These are phyloP conservation scores for Teunomyces pallodes DNA, from an alignment of 805 yeast genomes.

Conservation along the genomic window DNA sequence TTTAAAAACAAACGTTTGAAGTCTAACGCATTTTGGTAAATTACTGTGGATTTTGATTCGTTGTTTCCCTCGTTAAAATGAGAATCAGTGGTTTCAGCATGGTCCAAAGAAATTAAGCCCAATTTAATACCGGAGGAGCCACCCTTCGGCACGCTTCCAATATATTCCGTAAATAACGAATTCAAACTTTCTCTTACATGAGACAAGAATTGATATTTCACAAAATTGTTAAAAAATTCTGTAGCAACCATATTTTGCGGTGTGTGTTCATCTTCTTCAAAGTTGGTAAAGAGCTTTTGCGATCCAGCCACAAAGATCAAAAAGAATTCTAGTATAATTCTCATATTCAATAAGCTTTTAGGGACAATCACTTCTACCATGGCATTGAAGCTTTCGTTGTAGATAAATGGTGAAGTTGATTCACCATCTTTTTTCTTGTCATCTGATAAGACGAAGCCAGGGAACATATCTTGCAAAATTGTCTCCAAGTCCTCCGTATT, in stretches of 20 bases:
- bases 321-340: conserved; percentile 71
- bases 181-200: conserved; percentile 57
- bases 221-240: conserved; percentile 58
- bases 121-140: conserved; percentile 14
- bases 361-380: conserved; percentile 65
- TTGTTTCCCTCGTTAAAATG: neutral
- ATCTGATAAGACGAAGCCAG: conserved; percentile 51
- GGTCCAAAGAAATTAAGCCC: conserved; percentile 38
- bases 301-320: conserved; percentile 66
- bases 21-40: conserved; percentile 43
- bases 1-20: conserved; percentile 47
- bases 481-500: conserved; percentile 28
- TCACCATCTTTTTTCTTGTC: conserved; percentile 10
- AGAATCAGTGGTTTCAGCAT: conserved; percentile 16
- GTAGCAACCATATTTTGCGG: conserved; percentile 18
- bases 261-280: conserved; percentile 9
- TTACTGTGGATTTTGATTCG: conserved; percentile 12
- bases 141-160: conserved; percentile 17
- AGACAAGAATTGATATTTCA: conserved; percentile 63
- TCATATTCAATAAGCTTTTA: conserved; percentile 75
- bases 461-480: conserved; percentile 61
- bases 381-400: conserved; percentile 53
- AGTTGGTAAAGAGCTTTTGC: conserved; percentile 24
- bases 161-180: conserved; percentile 46
- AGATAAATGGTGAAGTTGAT: conserved; percentile 47